Base-by-base conservation (phyloP, 495 filamentous ascomycete genomes). In the Penicillium flavigenum region DNA sequence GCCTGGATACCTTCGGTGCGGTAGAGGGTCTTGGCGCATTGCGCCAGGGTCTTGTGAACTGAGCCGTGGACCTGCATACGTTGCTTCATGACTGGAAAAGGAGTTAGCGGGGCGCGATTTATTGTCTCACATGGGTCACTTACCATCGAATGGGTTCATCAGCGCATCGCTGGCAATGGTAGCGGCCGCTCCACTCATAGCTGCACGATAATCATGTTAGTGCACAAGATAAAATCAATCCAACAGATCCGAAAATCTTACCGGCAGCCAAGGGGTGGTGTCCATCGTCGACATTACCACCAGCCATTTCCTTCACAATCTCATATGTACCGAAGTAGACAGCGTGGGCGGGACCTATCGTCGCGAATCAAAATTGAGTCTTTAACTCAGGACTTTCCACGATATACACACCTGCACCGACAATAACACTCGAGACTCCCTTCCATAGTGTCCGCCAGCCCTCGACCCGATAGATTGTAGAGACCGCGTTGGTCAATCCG, bases 101-200 rank as follows among this genome's bases (percentile, higher is more conserved):
- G 8, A 42, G 54, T 74, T 51, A 72, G 68, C 36, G 8, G 10
- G 14, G 6, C 17, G 14, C 31, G 17, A 44, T 10, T n/a, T 24
- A n/a, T 12, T 47, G 20, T 1, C 2, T 27, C 20, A 14, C 27
- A 32, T 32, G 31, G 6, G 45, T n/a, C 44, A 69, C 83, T 68
- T 79, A 96, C 92, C 92, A 78, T 99, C 94, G 71, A 99, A 99
- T 29, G 94, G 94, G 71, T 98, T 99, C 94, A 99, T 99, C 48
- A 99, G 79, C 38, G 94, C 95, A 78, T 99, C 94, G 67, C 91
- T 96, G 34, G 91, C 90, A 66, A 97, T 96, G 0, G 94, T 98
- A 50, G 94, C 94, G 62, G 89, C 88, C 54, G 93, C 93, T 68
- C 94, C 94, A 69, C 91, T 95, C 50, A 88, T 83, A 38, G 92